These are phyloP conservation scores for Xylaria multiplex DNA, from an alignment of 2,329 filamentous ascomycete genomes.

Conservation along the genomic window DNA sequence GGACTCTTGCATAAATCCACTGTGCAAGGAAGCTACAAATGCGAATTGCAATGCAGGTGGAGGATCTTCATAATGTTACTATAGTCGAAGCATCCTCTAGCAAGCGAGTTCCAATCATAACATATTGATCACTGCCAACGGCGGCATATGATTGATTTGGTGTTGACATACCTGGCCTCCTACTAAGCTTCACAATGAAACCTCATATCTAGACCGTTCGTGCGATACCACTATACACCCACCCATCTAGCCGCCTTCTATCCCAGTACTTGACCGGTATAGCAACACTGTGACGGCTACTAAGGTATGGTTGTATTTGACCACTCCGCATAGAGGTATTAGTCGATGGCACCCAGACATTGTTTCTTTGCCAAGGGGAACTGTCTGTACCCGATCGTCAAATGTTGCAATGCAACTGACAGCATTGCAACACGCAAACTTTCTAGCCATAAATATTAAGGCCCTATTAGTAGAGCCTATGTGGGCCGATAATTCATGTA, in stretches of 20 bases:
- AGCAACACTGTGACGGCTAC: neutral
- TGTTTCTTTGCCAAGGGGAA: too few relatives aligned
- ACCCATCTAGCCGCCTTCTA: neutral
- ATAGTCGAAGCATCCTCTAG: neutral
- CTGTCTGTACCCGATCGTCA: neutral
- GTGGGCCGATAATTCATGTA: neutral
- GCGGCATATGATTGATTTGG: neutral
- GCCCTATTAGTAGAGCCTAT: neutral
- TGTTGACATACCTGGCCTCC: neutral
- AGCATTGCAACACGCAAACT: constrained; percentile 9
- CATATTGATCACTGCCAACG: neutral
- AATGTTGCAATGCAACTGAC: constrained; percentile 2
- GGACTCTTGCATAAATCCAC: neutral
- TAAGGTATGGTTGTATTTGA: neutral
- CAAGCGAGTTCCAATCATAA: neutral
- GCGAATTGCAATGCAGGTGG: neutral
- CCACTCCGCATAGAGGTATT: neutral
- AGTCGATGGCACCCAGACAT: neutral
- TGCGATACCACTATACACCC: neutral
- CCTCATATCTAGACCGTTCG: neutral
- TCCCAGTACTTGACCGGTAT: neutral
- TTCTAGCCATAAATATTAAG: neutral
- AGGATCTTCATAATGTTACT: neutral
- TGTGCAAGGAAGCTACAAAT: neutral
- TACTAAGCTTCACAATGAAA: neutral